These are phyloP conservation scores for Xerocomus brunneocitrinus DNA, from an alignment of 768 basidiomycete species.

Conservation along the genomic window DNA sequence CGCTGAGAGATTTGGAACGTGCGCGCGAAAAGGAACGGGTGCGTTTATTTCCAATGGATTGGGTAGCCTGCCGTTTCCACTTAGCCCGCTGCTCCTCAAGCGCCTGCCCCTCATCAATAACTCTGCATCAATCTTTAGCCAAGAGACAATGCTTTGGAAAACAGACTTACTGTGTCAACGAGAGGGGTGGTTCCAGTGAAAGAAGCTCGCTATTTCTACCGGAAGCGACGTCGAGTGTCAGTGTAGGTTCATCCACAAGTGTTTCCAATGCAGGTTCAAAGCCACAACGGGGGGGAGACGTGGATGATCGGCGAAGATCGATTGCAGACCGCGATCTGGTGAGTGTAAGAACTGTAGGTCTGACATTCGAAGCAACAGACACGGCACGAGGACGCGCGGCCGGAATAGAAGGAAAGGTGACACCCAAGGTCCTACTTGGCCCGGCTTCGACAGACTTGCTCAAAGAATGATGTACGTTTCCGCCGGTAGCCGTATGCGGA, in stretches of 20 bases:
- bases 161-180: slow-evolving; percentile 42
- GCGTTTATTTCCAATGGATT: slow-evolving; percentile 61
- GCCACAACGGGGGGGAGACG: slow-evolving; percentile 1
- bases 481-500: slow-evolving; percentile 15
- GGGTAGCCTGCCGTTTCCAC: slow-evolving; percentile 62
- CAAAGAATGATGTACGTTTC: slow-evolving; percentile 47
- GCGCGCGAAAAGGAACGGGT: slow-evolving; percentile 59
- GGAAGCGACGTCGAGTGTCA: not conserved
- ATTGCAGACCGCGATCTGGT: slow-evolving; percentile 20
- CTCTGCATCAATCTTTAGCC: slow-evolving; percentile 37
- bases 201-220: slow-evolving; percentile 47
- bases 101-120: slow-evolving; percentile 58
- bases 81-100: slow-evolving; percentile 59
- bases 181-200: slow-evolving; percentile 54
- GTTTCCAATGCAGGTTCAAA: slow-evolving; percentile 21
- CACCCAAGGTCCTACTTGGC: not conserved
- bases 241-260: slow-evolving; percentile 11
- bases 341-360: slow-evolving; percentile 1
- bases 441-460: slow-evolving; percentile 36
- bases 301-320: slow-evolving; percentile 16
- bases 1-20: slow-evolving; percentile 35
- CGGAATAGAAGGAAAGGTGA: slow-evolving; percentile 8
- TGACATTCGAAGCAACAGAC: slow-evolving; percentile 8
- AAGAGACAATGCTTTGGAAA: not conserved
- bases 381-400: slow-evolving; percentile 19